Evolutionary conservation across 257 asterid genomes (phyloP).

Genomic region (Orobanche coerulescens): DNA sequence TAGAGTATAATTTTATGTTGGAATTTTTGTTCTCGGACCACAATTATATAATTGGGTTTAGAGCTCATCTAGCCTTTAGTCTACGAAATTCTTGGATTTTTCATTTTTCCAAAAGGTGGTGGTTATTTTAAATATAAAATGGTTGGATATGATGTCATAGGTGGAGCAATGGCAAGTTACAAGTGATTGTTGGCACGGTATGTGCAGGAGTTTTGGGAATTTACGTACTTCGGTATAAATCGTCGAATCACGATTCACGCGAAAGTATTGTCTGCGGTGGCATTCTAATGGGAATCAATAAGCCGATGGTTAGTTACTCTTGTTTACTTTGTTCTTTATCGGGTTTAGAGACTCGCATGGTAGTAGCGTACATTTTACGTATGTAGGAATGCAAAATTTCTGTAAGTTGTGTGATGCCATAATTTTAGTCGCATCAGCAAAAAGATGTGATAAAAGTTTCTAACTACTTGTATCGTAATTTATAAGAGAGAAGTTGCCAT

Average conservation of each 20-base stretch:
- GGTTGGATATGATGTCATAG: slow-evolving; percentile 39
- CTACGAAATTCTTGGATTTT: slow-evolving; percentile 16
- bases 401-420: slow-evolving; percentile 6
- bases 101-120: background rate
- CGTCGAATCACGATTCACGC: slow-evolving; percentile 3
- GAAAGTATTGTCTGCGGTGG: slow-evolving; percentile 47
- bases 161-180: slow-evolving; percentile 90
- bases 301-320: slow-evolving; percentile 82
- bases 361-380: slow-evolving; percentile 7
- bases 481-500: slow-evolving; percentile 7
- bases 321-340: slow-evolving; percentile 5
- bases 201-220: slow-evolving; percentile 27
- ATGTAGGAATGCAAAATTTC: slow-evolving; percentile 3
- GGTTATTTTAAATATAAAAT: slow-evolving; percentile 16
- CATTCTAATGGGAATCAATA: slow-evolving; percentile 99
- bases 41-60: background rate
- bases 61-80: slow-evolving; percentile 10
- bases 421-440: slow-evolving; percentile 9
- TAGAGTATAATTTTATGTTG: background rate
- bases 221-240: slow-evolving; percentile 3
- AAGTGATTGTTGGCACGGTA: slow-evolving; percentile 98
- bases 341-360: background rate
- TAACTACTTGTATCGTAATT: background rate
- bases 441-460: slow-evolving; percentile 3
- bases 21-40: background rate